Conservation (phyloP, 768 basidiomycete genomes). For the Solioccasus polychromus region DNA sequence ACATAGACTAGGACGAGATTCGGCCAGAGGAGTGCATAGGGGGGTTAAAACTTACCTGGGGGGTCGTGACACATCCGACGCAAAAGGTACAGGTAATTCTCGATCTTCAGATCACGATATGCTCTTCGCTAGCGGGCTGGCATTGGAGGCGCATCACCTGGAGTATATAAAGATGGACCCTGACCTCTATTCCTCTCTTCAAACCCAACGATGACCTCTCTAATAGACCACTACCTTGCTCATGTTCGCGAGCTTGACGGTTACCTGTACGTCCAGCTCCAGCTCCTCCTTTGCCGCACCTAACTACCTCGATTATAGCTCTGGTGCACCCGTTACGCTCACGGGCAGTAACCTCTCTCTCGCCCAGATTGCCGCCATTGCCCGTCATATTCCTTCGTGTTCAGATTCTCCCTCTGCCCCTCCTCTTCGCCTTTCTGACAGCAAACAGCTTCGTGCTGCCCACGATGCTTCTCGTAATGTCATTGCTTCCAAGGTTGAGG, state of each 20-base stretch:
- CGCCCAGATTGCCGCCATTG: slow-evolving; percentile 72
- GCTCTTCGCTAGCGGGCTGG: too few relatives aligned
- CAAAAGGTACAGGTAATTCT: too few relatives aligned
- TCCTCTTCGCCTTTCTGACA: slow-evolving; percentile 19
- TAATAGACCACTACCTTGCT: slow-evolving; percentile 57
- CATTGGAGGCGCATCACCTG: too few relatives aligned
- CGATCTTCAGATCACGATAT: too few relatives aligned
- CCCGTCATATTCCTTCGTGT: slow-evolving; percentile 51
- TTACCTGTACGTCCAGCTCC: slow-evolving; percentile 50
- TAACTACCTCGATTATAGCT: slow-evolving; percentile 39
- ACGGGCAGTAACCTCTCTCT: slow-evolving; percentile 73
- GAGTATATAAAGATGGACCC: too few relatives aligned
- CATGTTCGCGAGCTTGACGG: slow-evolving; percentile 59
- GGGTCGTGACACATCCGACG: too few relatives aligned
- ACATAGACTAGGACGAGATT: too few relatives aligned
- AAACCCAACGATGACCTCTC: too few relatives aligned
- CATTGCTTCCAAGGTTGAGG: slow-evolving; percentile 63
- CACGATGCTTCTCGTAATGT: slow-evolving; percentile 63
- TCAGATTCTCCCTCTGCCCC: slow-evolving; percentile 34
- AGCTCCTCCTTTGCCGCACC: background rate
- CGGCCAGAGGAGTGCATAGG: too few relatives aligned
- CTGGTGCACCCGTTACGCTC: slow-evolving; percentile 59
- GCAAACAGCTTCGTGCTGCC: slow-evolving; percentile 39
- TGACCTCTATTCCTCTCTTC: too few relatives aligned
- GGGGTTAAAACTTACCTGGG: too few relatives aligned